phyloP scores from a whole-genome alignment of 164 flowering plant species.

The Dillenia suffruticosa region DNA sequence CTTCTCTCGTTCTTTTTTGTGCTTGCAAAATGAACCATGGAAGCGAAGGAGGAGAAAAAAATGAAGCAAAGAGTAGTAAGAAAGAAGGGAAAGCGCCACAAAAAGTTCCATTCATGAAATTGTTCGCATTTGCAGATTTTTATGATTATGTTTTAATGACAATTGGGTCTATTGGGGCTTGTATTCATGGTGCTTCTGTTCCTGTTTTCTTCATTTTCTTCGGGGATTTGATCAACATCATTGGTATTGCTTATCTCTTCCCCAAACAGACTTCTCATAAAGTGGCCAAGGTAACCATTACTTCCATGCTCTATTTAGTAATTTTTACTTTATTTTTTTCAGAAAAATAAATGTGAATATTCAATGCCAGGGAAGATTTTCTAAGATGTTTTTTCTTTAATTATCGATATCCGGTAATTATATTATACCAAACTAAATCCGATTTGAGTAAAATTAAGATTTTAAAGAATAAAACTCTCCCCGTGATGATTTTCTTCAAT shows the following conservation, averaged over 20 bases:
- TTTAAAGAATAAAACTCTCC: no score
- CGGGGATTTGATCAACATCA: conserved; percentile 74
- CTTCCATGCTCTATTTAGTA: neutral
- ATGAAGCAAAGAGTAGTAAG: conserved; percentile 6
- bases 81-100: conserved; percentile 15
- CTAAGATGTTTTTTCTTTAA: no score
- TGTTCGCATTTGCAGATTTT: conserved; percentile 77
- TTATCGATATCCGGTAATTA: no score
- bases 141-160: conserved; percentile 74
- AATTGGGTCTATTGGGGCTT: conserved; percentile 77
- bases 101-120: conserved; percentile 54
- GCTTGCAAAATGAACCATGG: no score
- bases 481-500: no score
- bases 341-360: no score
- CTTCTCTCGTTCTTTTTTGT: no score
- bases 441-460: no score
- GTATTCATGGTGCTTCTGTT: conserved; percentile 86
- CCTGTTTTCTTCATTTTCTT: conserved; percentile 96
- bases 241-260: conserved; percentile 79
- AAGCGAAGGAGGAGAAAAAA: no score
- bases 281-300: conserved; percentile 69
- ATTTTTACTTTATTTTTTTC: neutral
- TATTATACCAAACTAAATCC: no score
- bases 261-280: conserved; percentile 67
- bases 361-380: no score